Base-by-base conservation (phyloP, 257 asterid genomes). In the Echites panduratus region DNA sequence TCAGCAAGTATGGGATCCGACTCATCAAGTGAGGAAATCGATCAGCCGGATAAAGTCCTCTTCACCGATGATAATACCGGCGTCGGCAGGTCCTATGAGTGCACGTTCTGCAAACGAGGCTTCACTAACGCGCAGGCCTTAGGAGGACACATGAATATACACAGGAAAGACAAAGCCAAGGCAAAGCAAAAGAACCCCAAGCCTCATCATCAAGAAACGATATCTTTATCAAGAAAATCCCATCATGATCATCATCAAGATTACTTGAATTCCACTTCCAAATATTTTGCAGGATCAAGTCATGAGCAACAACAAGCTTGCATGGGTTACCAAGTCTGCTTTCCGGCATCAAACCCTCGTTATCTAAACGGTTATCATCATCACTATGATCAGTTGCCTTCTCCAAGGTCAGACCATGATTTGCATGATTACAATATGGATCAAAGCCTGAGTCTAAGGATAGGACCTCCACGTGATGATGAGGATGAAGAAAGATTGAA, bases 111-210 rank as follows among this genome's bases (percentile, higher is more conserved):
- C 77, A 93, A 89, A 68, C 80, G 95, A 29, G 96, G 97, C 0
- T 93, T 93, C 74, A 93, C 97, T 0, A 93, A 89, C 74, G 98
- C 96, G 3, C 97, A 93, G 50, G 97, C 98, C 24, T 78, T 93
- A 14, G 98, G 98, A 0, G 98, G 98, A 0, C 98, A 93, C 73
- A 90, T 93, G 98, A 93, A 93, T 66, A 90, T 93, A 74, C 97
- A 93, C 61, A 76, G 98, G 72, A 93, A 87, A 73, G 98, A 93
- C 43, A 90, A 87, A 68, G 74, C 87, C 49, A 87, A 83, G 62
- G 87, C 83, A 44, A 87, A 86, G 84, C 78, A 82, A 20, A 85
- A 80, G 11, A 70, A 24, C 22, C 29, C 40, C 52, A 61, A 59
- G 7, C 50, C 61, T 14, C 22, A 14, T 49, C 54, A 49, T 12